phyloP scores from a whole-genome alignment of 805 yeast genomes.

The Kodamaea nitidulidarum region DNA sequence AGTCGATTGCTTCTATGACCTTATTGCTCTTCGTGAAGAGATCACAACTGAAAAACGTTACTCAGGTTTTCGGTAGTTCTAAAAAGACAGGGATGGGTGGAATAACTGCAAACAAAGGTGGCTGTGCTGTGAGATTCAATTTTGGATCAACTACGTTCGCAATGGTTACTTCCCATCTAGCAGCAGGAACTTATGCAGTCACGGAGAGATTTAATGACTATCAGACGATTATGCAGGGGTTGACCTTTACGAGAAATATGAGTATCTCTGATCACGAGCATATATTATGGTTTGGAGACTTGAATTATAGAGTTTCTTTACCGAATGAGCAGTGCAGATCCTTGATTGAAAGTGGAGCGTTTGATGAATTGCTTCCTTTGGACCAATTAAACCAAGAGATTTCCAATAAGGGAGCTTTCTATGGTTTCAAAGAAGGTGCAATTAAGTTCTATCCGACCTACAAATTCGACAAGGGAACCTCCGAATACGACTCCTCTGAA shows the following conservation, averaged over 20 bases:
- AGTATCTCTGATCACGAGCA: constrained; percentile 74
- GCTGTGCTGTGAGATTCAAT: constrained; percentile 85
- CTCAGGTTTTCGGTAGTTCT: constrained; percentile 88
- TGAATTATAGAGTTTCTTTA: constrained; percentile 77
- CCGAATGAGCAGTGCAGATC: constrained; percentile 66
- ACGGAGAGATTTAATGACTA: constrained; percentile 87
- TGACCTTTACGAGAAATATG: constrained; percentile 73
- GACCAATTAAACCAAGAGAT: constrained; percentile 83
- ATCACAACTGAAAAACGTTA: constrained; percentile 47
- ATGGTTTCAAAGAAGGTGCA: constrained; percentile 61
- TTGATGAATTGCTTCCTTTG: constrained; percentile 50
- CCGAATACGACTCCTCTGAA: constrained; percentile 80
- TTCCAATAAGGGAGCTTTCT: constrained; percentile 24
- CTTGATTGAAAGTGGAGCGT: constrained; percentile 45
- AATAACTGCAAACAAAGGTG: constrained; percentile 95
- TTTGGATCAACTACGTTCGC: constrained; percentile 52
- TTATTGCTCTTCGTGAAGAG: constrained; percentile 61
- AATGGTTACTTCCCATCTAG: constrained; percentile 83
- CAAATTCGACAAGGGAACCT: constrained; percentile 86
- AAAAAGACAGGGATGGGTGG: constrained; percentile 97
- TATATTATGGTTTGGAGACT: constrained; percentile 89
- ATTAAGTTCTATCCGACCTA: constrained; percentile 88
- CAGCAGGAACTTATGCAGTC: constrained; percentile 82
- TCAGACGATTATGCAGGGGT: constrained; percentile 66
- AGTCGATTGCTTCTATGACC: constrained; percentile 67